Conservation (phyloP, 495 filamentous ascomycete species). For the Daldinia caldariorum region DNA sequence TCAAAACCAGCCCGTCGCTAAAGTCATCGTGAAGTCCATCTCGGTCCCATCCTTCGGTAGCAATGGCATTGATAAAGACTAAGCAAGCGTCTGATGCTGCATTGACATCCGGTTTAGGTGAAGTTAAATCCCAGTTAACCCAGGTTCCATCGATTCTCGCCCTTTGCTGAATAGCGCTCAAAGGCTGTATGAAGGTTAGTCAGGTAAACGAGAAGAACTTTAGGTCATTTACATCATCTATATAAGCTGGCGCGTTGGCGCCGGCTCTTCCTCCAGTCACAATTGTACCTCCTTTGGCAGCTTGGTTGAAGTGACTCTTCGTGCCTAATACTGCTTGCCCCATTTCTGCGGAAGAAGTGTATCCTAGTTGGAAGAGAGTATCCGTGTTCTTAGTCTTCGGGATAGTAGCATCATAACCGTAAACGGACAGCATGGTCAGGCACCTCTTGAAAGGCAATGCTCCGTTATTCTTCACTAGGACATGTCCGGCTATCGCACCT, state of each 20-base stretch:
- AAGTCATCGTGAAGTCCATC: slow-evolving; percentile 57
- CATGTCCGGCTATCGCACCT: slow-evolving; percentile 64
- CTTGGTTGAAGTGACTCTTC: slow-evolving; percentile 45
- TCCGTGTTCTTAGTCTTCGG: slow-evolving; percentile 49
- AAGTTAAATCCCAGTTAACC: slow-evolving; percentile 60
- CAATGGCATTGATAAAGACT: slow-evolving; percentile 70
- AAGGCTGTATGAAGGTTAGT: slow-evolving; percentile 55
- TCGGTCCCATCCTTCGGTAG: slow-evolving; percentile 65
- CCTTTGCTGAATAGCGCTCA: slow-evolving; percentile 66
- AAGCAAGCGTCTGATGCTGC: slow-evolving; percentile 71
- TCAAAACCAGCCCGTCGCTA: slow-evolving; percentile 64
- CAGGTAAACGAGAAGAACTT: neutral
- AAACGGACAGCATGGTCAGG: slow-evolving; percentile 59
- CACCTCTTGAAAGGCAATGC: slow-evolving; percentile 63
- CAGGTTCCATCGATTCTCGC: slow-evolving; percentile 65
- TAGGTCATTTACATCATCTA: slow-evolving; percentile 47
- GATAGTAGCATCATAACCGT: slow-evolving; percentile 56
- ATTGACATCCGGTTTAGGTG: slow-evolving; percentile 52
- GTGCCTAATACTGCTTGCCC: slow-evolving; percentile 45
- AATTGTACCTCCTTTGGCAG: slow-evolving; percentile 56
- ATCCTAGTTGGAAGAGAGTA: slow-evolving; percentile 46
- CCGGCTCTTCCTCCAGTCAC: slow-evolving; percentile 62
- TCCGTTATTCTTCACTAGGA: slow-evolving; percentile 70
- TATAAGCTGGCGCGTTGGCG: slow-evolving; percentile 58
- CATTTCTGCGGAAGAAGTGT: slow-evolving; percentile 48